phyloP scores from a whole-genome alignment of 1,284 basidiomycete genomes.

The Puccinia coronata region DNA sequence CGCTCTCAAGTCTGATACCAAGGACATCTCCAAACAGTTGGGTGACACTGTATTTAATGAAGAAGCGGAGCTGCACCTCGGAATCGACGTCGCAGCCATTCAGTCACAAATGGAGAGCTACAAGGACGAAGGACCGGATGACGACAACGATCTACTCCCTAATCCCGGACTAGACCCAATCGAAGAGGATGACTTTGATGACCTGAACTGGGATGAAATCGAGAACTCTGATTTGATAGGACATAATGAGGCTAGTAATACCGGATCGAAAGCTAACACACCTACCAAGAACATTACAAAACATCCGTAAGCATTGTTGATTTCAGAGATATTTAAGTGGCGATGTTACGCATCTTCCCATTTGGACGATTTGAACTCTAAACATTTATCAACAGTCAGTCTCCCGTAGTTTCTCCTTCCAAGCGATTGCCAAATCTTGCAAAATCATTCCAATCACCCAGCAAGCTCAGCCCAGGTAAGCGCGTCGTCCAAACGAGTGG shows the following conservation, averaged over 20 bases:
- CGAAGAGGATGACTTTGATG: slow-evolving; percentile 55
- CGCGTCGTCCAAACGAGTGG: slow-evolving; percentile 12
- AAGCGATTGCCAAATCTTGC: not conserved
- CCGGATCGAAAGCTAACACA: slow-evolving; percentile 21
- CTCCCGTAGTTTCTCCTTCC: slow-evolving; percentile 19
- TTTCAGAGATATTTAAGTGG: not conserved
- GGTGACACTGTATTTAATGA: slow-evolving; percentile 13
- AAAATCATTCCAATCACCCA: slow-evolving; percentile 11
- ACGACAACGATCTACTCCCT: slow-evolving; percentile 57
- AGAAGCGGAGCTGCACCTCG: slow-evolving; percentile 39
- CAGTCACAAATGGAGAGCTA: slow-evolving; percentile 52
- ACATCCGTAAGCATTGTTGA: not conserved
- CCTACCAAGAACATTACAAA: slow-evolving; percentile 20
- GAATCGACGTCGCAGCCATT: slow-evolving; percentile 51
- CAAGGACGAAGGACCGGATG: slow-evolving; percentile 58
- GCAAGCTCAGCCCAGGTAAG: not conserved
- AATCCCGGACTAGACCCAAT: slow-evolving; percentile 52
- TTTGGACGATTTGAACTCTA: not conserved
- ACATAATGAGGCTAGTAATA: slow-evolving; percentile 51
- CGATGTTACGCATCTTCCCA: not conserved
- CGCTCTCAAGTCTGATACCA: not conserved
- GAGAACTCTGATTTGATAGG: slow-evolving; percentile 49
- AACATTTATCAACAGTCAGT: not conserved
- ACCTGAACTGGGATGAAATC: slow-evolving; percentile 51
- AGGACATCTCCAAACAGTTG: not conserved